These are phyloP conservation scores for Pseudogymnoascus sp. DNA, from an alignment of 2,329 filamentous ascomycete species.

Conservation along the genomic window DNA sequence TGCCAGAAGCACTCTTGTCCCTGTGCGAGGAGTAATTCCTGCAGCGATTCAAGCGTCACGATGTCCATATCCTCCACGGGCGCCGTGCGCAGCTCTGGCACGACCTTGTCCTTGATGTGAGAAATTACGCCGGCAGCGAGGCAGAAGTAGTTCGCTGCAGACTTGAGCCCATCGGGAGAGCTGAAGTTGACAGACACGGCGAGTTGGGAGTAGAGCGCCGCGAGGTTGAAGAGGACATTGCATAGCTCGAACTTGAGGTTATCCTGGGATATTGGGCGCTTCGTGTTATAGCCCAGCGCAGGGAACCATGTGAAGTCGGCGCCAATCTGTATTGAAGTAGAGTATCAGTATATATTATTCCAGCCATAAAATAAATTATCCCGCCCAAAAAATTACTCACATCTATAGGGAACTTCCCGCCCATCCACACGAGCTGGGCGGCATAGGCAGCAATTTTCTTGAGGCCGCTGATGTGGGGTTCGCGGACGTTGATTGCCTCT, in stretches of 20 bases:
- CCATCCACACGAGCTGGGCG: conserved; percentile 86
- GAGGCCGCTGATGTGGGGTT: conserved; percentile 80
- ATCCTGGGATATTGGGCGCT: conserved; percentile 58
- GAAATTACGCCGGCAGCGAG: conserved; percentile 75
- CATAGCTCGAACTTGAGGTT: conserved; percentile 76
- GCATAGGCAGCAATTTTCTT: conserved; percentile 86
- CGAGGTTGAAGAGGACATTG: conserved; percentile 89
- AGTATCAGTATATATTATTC: conserved; percentile 11
- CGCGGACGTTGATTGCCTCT: conserved; percentile 81
- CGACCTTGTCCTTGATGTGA: conserved; percentile 66
- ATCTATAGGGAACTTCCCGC: conserved; percentile 93
- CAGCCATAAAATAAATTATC: background rate
- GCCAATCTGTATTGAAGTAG: conserved; percentile 55
- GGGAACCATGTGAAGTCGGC: conserved; percentile 97
- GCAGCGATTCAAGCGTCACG: conserved; percentile 73
- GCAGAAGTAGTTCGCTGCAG: conserved; percentile 84
- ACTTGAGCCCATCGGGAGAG: conserved; percentile 74
- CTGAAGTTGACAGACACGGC: conserved; percentile 71
- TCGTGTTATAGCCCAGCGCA: conserved; percentile 80
- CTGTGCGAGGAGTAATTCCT: conserved; percentile 80
- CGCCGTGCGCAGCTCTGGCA: conserved; percentile 74
- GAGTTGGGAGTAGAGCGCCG: conserved; percentile 86
- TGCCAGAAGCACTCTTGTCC: conserved; percentile 98
- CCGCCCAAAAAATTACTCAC: conserved; percentile 38
- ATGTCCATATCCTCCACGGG: conserved; percentile 95